Evolutionary conservation across 257 asterid species (phyloP), one percentile per base, ranked within the genome.

Genomic region (Salvia miltiorrhiza): DNA sequence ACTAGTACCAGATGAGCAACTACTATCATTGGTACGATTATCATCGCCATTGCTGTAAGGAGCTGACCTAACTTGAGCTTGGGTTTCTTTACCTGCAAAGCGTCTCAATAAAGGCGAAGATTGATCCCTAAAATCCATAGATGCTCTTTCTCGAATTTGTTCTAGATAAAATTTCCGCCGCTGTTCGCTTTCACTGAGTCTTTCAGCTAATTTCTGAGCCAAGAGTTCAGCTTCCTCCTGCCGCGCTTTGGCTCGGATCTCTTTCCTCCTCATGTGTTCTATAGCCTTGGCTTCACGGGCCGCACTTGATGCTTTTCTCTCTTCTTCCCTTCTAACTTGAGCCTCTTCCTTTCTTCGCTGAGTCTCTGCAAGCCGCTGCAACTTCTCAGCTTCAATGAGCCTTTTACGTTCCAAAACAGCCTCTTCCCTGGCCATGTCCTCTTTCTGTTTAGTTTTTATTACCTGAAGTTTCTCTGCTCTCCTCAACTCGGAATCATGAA

Each of bases 41-140:
- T 93, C 94, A 61, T 89, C 96, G 65, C 73, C 81, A 77, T 72
- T 83, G 70, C 77, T 70, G 69, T 57, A 74, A 9, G 90, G 67
- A 28, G 77, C 73, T n/a, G 82, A 73, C 80, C 89, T 85, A 61
- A 85, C 90, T 74, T 74, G 91, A 65, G 78, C 81, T 72, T 86
- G 96, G 57, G 79, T 85, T 61, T 93, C 97, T 88, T 90, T 90
- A 76, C 81, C 81, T 14, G 81, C 37, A 70, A 87, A 71, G 44
- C 99, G 97, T 24, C 99, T 85, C 77, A 91, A 73, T 73, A 93
- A 81, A 76, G 99, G 99, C 44, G 97, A 93, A 71, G 98, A 86
- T 78, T 91, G 99, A 83, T 94, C 99, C 84, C 99, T 86, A 75
- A 90, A 93, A 82, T 93, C 99, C 97, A 91, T 94, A 44, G 99